Evolutionary conservation across 495 filamentous ascomycete genomes (phyloP).

Genomic region (Cladorrhinum samala): DNA sequence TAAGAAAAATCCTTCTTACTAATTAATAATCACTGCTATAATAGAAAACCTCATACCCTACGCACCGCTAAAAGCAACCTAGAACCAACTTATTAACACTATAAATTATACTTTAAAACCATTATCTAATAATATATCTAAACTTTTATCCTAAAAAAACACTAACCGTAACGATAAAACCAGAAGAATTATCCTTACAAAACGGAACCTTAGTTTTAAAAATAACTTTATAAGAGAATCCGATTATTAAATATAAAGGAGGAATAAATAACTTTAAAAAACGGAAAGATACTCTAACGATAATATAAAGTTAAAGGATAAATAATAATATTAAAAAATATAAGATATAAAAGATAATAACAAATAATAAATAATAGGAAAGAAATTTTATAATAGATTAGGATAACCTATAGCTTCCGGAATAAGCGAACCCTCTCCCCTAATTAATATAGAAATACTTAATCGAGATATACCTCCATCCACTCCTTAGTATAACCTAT

Average conservation of each 20-base stretch:
- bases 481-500: neutral
- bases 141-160: too few species aligned
- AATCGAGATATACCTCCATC: too few species aligned
- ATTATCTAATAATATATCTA: neutral
- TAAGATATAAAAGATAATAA: neutral
- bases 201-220: too few species aligned
- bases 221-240: too few species aligned
- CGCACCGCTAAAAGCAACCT: neutral
- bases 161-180: too few species aligned
- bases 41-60: neutral
- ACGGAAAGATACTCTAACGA: neutral
- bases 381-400: too few species aligned
- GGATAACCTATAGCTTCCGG: neutral
- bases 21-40: neutral
- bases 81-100: neutral
- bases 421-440: neutral
- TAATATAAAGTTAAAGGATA: neutral
- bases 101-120: neutral
- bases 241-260: too few species aligned
- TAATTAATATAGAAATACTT: neutral
- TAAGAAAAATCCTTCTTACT: too few species aligned
- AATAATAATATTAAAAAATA: neutral
- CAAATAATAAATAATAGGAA: too few species aligned
- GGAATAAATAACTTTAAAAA: too few species aligned
- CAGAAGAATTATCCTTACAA: too few species aligned